Base-by-base conservation (phyloP, 2,329 filamentous ascomycete species). In the Apiospora sp. region DNA sequence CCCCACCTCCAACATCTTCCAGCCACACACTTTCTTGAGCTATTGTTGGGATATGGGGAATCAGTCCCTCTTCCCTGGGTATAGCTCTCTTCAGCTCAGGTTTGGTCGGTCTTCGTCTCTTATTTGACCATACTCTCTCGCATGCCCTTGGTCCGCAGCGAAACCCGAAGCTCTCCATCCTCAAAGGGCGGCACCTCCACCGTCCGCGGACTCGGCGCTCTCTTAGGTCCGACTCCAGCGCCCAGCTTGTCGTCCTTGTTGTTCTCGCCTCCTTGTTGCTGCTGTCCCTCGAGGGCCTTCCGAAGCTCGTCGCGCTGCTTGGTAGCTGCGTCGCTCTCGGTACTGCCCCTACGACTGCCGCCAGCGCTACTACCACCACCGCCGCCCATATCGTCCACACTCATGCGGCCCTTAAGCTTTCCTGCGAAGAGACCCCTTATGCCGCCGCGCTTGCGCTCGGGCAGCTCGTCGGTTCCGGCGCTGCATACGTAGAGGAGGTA, bases 401-500 rank as follows among this genome's bases (percentile, higher is more conserved):
- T 73, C 12, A 72, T 78, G 43, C 81, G 78, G 24, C 83, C 81
- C 51, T 83, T 84, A 41, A 87, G 76, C 44, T 86, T 81, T 0
- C 88, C 88, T 0, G 84, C 84, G 83, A 89, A 88, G 2, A 92
- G 79, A 0, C 90, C 90, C 41, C 89, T 83, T 0, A 92, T 87
- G 13, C 90, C 90, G 16, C 90, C 90, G 54, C 85, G 85, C 75
- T 91, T 92, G 51, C 90, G 84, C 77, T 89, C 88, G 0, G 90
- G 90, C 2, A 92, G 81, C 72, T 92, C 88, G 41, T 89, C 88
- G 1, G 81, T 92, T 0, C 95, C 95, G 0, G 95, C 94, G 44
- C 94, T 96, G 76, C 95, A 92, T 1, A 98, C 92, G 77, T 97
- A 98, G 1, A 98, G 85, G 22, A 98, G 85, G 77, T 98, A 98